Base-by-base conservation (phyloP, 768 basidiomycete genomes). In the Russula virescens region DNA sequence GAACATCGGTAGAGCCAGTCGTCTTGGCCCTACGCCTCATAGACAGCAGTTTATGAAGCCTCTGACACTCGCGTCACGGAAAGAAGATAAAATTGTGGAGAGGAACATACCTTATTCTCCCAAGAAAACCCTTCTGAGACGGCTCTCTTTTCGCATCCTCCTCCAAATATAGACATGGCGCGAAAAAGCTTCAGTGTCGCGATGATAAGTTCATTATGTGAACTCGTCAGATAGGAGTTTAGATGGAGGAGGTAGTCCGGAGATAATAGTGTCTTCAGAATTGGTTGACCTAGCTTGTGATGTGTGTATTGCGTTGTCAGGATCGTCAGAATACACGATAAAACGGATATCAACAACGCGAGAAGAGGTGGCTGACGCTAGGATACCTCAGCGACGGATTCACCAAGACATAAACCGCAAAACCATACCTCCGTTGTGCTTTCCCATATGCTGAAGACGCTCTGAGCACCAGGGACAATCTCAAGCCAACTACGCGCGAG, bases 91-190 rank as follows among this genome's bases (percentile, higher is more conserved):
- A 23, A 28, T 45, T 48, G 53, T 0, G 19, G 21, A 31, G 2
- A 46, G 18, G 31, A 1, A 69, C 73, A 1, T 56, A 86, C 91
- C 79, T 91, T 92, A 34, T 80, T 78, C 61, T 89, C 89, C 91
- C 91, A 93, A 7, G 83, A 81, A 72, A 93, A 90, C 0, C 77
- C 77, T 58, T 91, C 90, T 28, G 86, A 72, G 2, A 89, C 77
- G 0, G 76, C 69, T 64, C 82, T 86, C 55, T 81, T 79, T 64
- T 91, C 88, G 25, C 79, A 74, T 19, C 89, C 88, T 25, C 87
- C 80, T 2, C 80, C 85, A 69, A 87, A 91, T 0, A 72, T 70
- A 2, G 87, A 84, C 67, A 91, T 78, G 0, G 75, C 73, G 62
- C 83, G 79, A 69, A 84, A 84, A 19, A 91, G 70, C 66, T 85